Evolutionary conservation across 352 stramenopile species (phyloP).

Genomic region (Pythium pyrilobum): DNA sequence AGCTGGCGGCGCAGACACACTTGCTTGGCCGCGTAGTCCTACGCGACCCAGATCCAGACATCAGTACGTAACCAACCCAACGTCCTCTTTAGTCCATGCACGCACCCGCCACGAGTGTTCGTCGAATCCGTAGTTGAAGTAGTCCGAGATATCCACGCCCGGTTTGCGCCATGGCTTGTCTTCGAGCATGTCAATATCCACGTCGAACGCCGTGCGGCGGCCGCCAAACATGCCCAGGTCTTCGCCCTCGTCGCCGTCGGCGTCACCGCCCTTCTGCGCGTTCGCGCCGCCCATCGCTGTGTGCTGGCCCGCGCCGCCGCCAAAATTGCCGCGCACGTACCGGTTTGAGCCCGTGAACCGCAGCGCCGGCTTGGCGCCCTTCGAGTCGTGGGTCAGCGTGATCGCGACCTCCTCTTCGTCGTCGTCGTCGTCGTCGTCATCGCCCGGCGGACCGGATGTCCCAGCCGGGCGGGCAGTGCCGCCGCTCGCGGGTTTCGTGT

Average conservation of each 20-base stretch:
- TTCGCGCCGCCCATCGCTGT: constrained; percentile 13
- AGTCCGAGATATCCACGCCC: constrained; percentile 90
- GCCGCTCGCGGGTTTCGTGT: constrained; percentile 3
- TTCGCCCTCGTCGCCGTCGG: constrained; percentile 41
- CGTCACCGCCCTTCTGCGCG: constrained; percentile 19
- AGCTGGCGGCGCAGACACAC: constrained; percentile 62
- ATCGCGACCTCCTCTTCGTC: constrained; percentile 85
- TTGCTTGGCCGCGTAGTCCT: constrained; percentile 81
- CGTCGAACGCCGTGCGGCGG: constrained; percentile 86
- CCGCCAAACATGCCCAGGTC: constrained; percentile 75
- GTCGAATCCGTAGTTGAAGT: constrained; percentile 94
- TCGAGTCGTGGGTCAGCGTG: constrained; percentile 58
- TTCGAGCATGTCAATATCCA: constrained; percentile 90
- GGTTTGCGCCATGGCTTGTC: constrained; percentile 90
- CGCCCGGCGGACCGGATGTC: constrained; percentile 3
- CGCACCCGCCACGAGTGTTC: constrained; percentile 78
- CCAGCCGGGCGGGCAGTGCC: not conserved
- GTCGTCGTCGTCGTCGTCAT: constrained; percentile 73
- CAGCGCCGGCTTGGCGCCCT: constrained; percentile 62
- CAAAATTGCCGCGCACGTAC: constrained; percentile 64
- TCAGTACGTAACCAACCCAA: not conserved
- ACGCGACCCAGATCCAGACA: not conserved
- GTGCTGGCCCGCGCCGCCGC: constrained; percentile 28
- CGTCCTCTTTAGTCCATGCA: no score
- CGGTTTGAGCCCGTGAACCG: constrained; percentile 76